Conservation (phyloP, 139 green algal genomes). For the Tetraselmis chui region DNA sequence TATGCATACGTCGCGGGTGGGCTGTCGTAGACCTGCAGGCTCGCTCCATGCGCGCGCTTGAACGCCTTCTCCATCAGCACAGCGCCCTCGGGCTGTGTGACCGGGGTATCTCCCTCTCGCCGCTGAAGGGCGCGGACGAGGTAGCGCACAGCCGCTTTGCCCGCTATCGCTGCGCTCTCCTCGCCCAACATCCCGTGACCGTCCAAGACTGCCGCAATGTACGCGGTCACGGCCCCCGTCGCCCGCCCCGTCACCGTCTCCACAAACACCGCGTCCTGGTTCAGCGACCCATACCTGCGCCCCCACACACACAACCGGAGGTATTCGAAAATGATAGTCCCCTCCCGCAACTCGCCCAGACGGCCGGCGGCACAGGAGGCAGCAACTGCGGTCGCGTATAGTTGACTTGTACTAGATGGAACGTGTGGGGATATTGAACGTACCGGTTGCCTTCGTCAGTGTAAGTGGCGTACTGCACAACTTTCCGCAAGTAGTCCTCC, state of each 20-base stretch:
- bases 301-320: too few species aligned
- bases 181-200: conserved; percentile 52
- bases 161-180: conserved; percentile 13
- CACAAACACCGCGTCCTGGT: conserved; percentile 31
- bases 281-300: conserved; percentile 39
- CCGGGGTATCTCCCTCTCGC: not conserved
- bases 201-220: conserved; percentile 16
- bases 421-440: not conserved
- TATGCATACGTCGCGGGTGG: conserved; percentile 18
- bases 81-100: not conserved
- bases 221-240: not conserved
- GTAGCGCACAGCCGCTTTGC: conserved; percentile 18
- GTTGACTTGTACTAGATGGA: not conserved
- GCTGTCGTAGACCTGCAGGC: conserved; percentile 14
- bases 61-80: conserved; percentile 19
- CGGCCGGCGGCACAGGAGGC: too few species aligned
- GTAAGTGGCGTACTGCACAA: not conserved
- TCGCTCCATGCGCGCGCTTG: conserved; percentile 13
- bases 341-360: too few species aligned
- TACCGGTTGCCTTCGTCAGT: not conserved
- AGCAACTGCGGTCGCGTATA: not conserved
- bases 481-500: too few species aligned
- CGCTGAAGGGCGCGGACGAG: not conserved
- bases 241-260: not conserved
- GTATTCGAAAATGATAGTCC: too few species aligned